These are phyloP conservation scores for Cystobasidiopsis lactophilus DNA, from an alignment of 768 basidiomycete genomes.

Conservation along the genomic window DNA sequence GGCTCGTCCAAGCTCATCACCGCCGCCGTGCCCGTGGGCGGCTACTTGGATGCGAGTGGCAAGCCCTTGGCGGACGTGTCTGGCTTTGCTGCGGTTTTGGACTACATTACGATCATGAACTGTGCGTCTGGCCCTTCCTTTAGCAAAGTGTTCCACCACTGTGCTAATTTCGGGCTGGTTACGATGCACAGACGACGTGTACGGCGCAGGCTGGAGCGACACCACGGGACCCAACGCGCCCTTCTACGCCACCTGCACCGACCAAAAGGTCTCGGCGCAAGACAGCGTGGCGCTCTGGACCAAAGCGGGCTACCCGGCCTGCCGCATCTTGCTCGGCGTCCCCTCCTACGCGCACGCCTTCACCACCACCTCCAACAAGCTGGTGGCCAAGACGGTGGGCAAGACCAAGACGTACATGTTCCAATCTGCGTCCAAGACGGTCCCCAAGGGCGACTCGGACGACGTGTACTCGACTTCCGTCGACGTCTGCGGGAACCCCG, in stretches of 20 bases:
- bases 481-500: background rate
- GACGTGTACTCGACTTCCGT: background rate
- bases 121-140: slow-evolving; percentile 22
- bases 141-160: too few species aligned
- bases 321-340: slow-evolving; percentile 68
- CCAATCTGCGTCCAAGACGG: background rate
- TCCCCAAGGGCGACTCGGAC: background rate
- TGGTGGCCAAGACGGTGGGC: background rate
- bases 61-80: slow-evolving; percentile 42
- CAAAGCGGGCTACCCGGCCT: slow-evolving; percentile 64
- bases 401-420: background rate
- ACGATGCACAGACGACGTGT: too few species aligned
- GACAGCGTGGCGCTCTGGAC: slow-evolving; percentile 41
- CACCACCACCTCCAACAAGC: slow-evolving; percentile 29
- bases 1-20: slow-evolving; percentile 45
- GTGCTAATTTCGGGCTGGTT: too few species aligned
- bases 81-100: slow-evolving; percentile 43
- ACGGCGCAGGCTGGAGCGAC: slow-evolving; percentile 53
- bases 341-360: slow-evolving; percentile 69
- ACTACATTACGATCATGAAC: slow-evolving; percentile 79
- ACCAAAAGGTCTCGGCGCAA: slow-evolving; percentile 50
- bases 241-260: slow-evolving; percentile 47
- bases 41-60: slow-evolving; percentile 44
- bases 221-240: slow-evolving; percentile 79
- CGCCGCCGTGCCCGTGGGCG: slow-evolving; percentile 49